These are phyloP conservation scores for Apiospora aurea DNA, from an alignment of 2,329 filamentous ascomycete species.

Conservation along the genomic window DNA sequence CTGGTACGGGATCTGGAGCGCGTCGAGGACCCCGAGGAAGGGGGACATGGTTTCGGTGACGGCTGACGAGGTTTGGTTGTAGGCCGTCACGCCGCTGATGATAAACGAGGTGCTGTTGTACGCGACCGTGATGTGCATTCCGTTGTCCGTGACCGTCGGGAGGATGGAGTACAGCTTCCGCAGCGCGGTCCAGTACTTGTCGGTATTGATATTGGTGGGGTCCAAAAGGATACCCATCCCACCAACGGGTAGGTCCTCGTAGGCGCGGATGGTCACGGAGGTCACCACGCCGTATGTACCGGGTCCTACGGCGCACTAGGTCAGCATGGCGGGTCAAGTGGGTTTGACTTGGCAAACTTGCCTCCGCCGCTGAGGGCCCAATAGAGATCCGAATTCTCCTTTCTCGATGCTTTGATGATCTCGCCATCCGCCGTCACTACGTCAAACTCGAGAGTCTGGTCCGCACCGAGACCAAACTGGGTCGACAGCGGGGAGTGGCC, in stretches of 20 bases:
- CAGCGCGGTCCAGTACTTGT: constrained; percentile 35
- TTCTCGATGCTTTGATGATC: constrained; percentile 49
- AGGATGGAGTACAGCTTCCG: constrained; percentile 31
- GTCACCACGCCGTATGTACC: constrained; percentile 41
- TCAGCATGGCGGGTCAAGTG: constrained; percentile 44
- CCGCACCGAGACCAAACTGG: constrained; percentile 54
- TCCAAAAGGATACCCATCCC: not conserved
- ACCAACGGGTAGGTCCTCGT: not conserved
- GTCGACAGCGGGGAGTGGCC: constrained; percentile 52
- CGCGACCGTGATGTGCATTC: constrained; percentile 31
- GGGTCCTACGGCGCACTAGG: constrained; percentile 42
- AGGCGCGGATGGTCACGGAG: constrained; percentile 28
- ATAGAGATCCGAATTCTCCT: constrained; percentile 57
- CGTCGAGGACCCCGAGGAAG: not conserved
- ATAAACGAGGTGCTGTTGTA: constrained; percentile 28
- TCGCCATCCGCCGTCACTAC: constrained; percentile 53
- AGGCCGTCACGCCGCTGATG: not conserved
- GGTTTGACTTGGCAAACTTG: constrained; percentile 49
- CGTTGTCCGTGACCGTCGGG: constrained; percentile 35
- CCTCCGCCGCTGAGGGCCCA: constrained; percentile 62
- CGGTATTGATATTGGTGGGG: not conserved
- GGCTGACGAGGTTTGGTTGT: not conserved
- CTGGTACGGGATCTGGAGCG: not conserved
- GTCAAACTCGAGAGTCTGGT: constrained; percentile 54
- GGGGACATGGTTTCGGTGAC: not conserved